These are phyloP conservation scores for Ophiostoma himal-ulmi DNA, from an alignment of 2,329 filamentous ascomycete species.

Conservation along the genomic window DNA sequence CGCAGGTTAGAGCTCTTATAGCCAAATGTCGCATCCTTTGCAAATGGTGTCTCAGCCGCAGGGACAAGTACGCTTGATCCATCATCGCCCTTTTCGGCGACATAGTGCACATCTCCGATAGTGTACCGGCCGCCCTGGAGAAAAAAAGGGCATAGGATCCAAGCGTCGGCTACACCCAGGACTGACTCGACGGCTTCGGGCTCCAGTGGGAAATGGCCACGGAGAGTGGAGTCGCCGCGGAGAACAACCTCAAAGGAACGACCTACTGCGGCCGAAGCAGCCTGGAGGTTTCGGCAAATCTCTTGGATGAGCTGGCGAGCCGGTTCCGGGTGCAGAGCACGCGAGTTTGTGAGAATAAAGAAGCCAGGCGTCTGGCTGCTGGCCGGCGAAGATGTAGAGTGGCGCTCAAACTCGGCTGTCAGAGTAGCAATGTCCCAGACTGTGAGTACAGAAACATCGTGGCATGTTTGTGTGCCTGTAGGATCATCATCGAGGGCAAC, in stretches of 20 bases:
- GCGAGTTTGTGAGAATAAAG: constrained; percentile 1
- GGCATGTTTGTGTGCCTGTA: constrained; percentile 57
- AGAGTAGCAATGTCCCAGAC: constrained; percentile 46
- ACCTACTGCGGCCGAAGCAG: not conserved
- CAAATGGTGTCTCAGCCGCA: not conserved
- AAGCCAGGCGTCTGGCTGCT: not conserved
- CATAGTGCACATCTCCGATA: constrained; percentile 53
- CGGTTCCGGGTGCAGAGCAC: not conserved
- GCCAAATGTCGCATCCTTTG: not conserved
- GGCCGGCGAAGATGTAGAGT: constrained; percentile 18
- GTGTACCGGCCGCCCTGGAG: constrained; percentile 53
- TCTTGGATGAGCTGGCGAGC: not conserved
- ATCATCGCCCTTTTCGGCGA: constrained; percentile 37
- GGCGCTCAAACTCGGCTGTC: constrained; percentile 39
- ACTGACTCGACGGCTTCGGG: constrained; percentile 39
- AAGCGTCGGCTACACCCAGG: constrained; percentile 46
- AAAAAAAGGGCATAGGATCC: constrained; percentile 55
- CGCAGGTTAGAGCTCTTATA: not conserved
- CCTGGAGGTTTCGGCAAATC: not conserved
- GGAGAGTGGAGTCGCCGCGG: not conserved
- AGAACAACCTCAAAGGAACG: not conserved
- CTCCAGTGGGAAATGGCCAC: not conserved
- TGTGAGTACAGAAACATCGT: constrained; percentile 50
- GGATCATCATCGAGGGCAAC: constrained; percentile 50
- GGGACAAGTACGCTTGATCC: not conserved